Base-by-base conservation (phyloP, 2,329 filamentous ascomycete species). In the Elsinoe ampelina region DNA sequence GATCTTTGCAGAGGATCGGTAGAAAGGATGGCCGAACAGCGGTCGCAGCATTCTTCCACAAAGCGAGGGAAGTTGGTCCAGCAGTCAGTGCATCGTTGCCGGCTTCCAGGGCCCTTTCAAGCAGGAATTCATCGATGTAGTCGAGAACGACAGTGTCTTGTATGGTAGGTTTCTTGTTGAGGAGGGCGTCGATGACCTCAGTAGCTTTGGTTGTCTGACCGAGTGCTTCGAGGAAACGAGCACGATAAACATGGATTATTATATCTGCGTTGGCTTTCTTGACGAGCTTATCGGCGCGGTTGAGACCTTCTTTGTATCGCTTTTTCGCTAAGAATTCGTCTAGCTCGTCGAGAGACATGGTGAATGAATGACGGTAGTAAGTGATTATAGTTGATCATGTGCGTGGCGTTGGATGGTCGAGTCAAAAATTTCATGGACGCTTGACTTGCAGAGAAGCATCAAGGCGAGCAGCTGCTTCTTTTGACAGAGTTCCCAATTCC, bases 291-390 rank as follows among this genome's bases (percentile, higher is more conserved):
- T 56, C 34, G 41, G 38, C 20, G 7, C 54, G 39, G 15, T 56
- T 56, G 1, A 56, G 42, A 10, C 54, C 54, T n/a, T 56, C 54
- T 13, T 56, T 56, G 42, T 26, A 47, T n/a, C 41, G 26, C 5
- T 26, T 26, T n/a, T 26, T 45, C n/a, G 34, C 22, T 13, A 47
- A 22, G 19, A 47, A 45, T n/a, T 47, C 54, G 11, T 56, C 54
- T 4, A 56, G 30, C 30, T 52, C 48, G 3, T 52, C 48, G 20
- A 39, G 8, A 13, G 32, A 34, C 48, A 52, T 52, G 35, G 2
- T 38, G 48, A 35, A 39, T 19, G 32, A 39, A 52, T 52, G 19
- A 36, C 32, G 32, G 34, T 15, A 6, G 17, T 35, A 17, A 34
- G 15, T 3, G 22, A 2, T 12, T 2, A n/a, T 12, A 13, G 3